A percentile compares a stretch with the other conserved stretches of the same genome.
These are phyloP conservation scores for Cyberlindnera saturnus DNA, from an alignment of 805 yeast species.

Conservation along the genomic window DNA sequence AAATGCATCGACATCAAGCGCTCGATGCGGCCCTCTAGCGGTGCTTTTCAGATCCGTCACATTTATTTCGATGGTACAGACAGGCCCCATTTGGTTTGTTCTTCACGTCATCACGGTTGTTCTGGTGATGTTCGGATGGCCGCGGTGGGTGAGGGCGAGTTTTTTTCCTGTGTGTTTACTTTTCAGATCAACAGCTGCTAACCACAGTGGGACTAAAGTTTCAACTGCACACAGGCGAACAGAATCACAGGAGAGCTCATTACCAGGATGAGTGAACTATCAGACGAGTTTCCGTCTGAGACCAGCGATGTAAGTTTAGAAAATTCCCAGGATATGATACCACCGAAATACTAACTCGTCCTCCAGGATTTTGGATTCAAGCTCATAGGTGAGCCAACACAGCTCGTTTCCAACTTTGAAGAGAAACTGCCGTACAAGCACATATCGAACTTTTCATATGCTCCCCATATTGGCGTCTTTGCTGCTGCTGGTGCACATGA, in stretches of 20 bases:
- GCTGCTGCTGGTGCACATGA: conserved; percentile 33
- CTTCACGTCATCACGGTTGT: no score
- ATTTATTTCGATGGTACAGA: no score
- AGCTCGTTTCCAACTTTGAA: conserved; percentile 29
- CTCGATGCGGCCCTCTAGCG: no score
- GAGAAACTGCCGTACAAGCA: conserved; percentile 32
- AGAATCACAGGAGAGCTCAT: not conserved
- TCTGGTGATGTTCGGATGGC: no score
- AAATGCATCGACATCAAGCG: no score
- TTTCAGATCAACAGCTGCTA: no score
- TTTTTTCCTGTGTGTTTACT: no score
- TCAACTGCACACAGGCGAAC: no score
- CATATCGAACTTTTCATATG: conserved; percentile 32
- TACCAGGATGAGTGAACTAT: conserved; percentile 12
- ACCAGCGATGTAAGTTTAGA: conserved; percentile 17
- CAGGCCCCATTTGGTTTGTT: no score
- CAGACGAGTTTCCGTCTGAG: conserved; percentile 13
- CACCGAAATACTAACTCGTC: conserved; percentile 7
- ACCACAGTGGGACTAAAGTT: no score
- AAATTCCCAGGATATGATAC: not conserved
- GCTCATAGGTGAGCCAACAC: conserved; percentile 26
- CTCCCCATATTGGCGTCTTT: conserved; percentile 26
- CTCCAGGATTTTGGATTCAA: conserved; percentile 38
- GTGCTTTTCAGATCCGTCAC: no score
- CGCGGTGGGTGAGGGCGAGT: no score